phyloP scores from a whole-genome alignment of 495 filamentous ascomycete genomes.

The Baudoinia panamericana region DNA sequence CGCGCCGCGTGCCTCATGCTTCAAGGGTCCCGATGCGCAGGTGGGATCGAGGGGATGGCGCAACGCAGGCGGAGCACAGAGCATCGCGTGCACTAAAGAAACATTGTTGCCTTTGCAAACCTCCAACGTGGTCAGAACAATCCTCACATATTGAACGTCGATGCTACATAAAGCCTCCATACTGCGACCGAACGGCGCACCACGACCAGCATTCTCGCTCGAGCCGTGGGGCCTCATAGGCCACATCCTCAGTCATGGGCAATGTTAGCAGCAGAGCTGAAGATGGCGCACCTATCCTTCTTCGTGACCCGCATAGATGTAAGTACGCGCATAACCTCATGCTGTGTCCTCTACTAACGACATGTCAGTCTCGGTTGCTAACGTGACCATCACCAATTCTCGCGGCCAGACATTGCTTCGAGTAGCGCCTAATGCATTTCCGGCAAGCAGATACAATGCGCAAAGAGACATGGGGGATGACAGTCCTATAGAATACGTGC shows the following conservation, averaged over 20 bases:
- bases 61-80: no score
- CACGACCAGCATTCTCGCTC: no score
- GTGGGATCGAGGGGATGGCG: no score
- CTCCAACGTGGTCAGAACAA: no score
- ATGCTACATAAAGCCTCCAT: no score
- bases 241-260: slow-evolving; percentile 68
- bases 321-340: slow-evolving; percentile 24
- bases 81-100: no score
- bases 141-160: no score
- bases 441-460: slow-evolving; percentile 65
- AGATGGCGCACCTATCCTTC: slow-evolving; percentile 66
- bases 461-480: slow-evolving; percentile 64
- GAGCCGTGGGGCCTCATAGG: background rate
- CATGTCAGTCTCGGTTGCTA: slow-evolving; percentile 78
- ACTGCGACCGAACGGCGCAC: no score
- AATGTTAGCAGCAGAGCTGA: slow-evolving; percentile 84
- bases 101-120: no score
- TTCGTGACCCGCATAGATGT: slow-evolving; percentile 88
- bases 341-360: no score
- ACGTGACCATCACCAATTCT: slow-evolving; percentile 64
- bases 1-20: no score
- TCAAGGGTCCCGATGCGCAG: no score
- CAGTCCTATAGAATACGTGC: slow-evolving; percentile 72
- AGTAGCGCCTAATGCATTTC: slow-evolving; percentile 78
- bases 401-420: slow-evolving; percentile 59